These are phyloP conservation scores for Cryptosporidium ubiquitum DNA, from an alignment of 169 alveolate species.

Conservation along the genomic window DNA sequence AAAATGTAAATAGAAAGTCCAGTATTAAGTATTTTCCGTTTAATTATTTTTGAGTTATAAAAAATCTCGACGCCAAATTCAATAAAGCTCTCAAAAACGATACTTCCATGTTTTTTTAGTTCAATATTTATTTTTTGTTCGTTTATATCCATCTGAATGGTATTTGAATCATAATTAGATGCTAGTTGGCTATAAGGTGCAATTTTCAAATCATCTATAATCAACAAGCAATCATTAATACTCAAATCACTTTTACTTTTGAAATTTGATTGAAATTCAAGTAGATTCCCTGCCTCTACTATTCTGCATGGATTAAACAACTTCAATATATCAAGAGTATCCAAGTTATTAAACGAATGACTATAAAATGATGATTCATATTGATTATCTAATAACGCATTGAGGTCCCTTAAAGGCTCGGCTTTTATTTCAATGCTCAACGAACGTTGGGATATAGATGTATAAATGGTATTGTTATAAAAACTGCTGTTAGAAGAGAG, in stretches of 20 bases:
- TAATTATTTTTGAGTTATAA: not conserved
- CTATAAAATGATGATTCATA: not conserved
- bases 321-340: constrained; percentile 21
- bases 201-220: not conserved
- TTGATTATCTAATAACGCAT: not conserved
- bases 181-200: not conserved
- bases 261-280: not conserved
- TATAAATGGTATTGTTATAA: constrained; percentile 31
- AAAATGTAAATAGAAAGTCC: constrained; percentile 6
- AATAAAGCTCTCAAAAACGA: not conserved
- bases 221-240: not conserved
- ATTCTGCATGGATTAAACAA: constrained; percentile 25
- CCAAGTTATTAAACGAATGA: constrained; percentile 5
- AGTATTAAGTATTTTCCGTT: not conserved
- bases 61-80: constrained; percentile 44
- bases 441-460: not conserved
- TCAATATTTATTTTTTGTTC: constrained; percentile 5
- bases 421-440: constrained; percentile 17
- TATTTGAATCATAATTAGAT: not conserved
- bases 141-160: not conserved
- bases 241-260: not conserved
- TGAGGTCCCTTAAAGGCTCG: not conserved
- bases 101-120: constrained; percentile 11
- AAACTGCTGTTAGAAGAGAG: not conserved
- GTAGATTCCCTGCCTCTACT: not conserved